Conservation (phyloP, 2,329 filamentous ascomycete species). For the Macroventuria anomochaeta region DNA sequence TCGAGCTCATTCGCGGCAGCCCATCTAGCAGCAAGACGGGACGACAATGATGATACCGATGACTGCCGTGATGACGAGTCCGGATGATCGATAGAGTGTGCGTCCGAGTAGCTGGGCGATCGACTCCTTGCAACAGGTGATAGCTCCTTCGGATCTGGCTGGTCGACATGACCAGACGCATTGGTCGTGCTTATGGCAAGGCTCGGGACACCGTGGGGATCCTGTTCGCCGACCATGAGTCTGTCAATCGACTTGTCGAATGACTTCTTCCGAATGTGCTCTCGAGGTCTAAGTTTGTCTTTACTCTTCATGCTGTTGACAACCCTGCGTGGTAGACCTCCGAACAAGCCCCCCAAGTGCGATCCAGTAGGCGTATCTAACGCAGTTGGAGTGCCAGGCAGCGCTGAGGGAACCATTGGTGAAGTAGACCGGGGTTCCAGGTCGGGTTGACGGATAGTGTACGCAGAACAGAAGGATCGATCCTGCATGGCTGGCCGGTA, state of each 20-base stretch:
- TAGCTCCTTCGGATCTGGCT: slow-evolving; percentile 54
- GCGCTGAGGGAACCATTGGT: slow-evolving; percentile 50
- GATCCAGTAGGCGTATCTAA: slow-evolving; percentile 53
- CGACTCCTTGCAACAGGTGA: slow-evolving; percentile 43
- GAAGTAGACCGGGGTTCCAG: slow-evolving; percentile 40
- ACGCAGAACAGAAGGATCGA: slow-evolving; percentile 53
- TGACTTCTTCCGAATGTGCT: slow-evolving; percentile 62
- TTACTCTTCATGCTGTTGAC: slow-evolving; percentile 55
- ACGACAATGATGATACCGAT: slow-evolving; percentile 49
- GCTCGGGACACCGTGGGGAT: slow-evolving; percentile 70
- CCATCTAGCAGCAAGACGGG: slow-evolving; percentile 37
- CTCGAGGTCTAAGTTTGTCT: slow-evolving; percentile 51
- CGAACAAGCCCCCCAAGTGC: slow-evolving; percentile 54
- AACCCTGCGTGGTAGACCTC: slow-evolving; percentile 54
- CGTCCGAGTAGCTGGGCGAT: slow-evolving; percentile 56
- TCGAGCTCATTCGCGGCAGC: slow-evolving; percentile 35
- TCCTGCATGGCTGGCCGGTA: slow-evolving; percentile 44
- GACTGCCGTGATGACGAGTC: slow-evolving; percentile 48
- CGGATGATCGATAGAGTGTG: slow-evolving; percentile 24
- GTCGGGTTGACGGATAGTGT: slow-evolving; percentile 55
- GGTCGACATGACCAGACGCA: slow-evolving; percentile 66
- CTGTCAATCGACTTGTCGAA: slow-evolving; percentile 72
- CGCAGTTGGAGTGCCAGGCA: slow-evolving; percentile 53
- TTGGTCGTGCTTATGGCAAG: slow-evolving; percentile 68
- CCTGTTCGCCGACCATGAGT: slow-evolving; percentile 62